phyloP scores from a whole-genome alignment of 306 rosid species.

The Datisca glomerata region DNA sequence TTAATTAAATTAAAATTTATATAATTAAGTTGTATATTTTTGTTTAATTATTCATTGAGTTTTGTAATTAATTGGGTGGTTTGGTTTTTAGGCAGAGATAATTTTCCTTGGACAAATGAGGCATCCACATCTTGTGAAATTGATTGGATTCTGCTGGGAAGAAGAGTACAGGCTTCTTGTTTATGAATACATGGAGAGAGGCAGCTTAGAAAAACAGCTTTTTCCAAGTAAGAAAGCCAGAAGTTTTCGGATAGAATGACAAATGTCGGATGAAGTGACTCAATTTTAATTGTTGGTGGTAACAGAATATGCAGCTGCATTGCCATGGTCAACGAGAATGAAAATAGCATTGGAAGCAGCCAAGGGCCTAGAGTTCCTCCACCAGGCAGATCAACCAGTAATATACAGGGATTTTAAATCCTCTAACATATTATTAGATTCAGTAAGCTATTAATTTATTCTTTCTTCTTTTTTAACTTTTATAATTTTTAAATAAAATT shows the following conservation, averaged over 20 bases:
- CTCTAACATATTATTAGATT: constrained; percentile 63
- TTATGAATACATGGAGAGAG: constrained; percentile 70
- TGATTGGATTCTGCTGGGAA: constrained; percentile 84
- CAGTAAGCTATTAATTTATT: constrained; percentile 32
- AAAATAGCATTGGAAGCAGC: constrained; percentile 84
- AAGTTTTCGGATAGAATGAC: background rate
- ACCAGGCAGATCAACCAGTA: constrained; percentile 64
- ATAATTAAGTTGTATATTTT: background rate
- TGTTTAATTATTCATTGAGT: background rate
- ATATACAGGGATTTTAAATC: constrained; percentile 78
- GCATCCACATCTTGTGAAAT: constrained; percentile 76
- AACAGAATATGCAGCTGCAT: constrained; percentile 60
- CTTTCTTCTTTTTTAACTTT: background rate
- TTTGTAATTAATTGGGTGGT: background rate
- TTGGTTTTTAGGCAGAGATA: constrained; percentile 52
- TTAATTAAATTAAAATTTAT: background rate
- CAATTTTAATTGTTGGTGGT: background rate
- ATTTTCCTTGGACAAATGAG: constrained; percentile 75
- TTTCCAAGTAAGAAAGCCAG: constrained; percentile 49
- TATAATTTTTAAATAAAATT: background rate
- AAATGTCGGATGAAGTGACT: background rate
- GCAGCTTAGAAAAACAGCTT: constrained; percentile 59
- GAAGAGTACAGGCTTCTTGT: constrained; percentile 83
- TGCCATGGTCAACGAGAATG: constrained; percentile 92
- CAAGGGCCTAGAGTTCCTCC: constrained; percentile 76